Evolutionary conservation across 1,284 basidiomycete genomes (phyloP), one percentile per base, ranked within the genome.

Genomic region (Marasmius sp.): DNA sequence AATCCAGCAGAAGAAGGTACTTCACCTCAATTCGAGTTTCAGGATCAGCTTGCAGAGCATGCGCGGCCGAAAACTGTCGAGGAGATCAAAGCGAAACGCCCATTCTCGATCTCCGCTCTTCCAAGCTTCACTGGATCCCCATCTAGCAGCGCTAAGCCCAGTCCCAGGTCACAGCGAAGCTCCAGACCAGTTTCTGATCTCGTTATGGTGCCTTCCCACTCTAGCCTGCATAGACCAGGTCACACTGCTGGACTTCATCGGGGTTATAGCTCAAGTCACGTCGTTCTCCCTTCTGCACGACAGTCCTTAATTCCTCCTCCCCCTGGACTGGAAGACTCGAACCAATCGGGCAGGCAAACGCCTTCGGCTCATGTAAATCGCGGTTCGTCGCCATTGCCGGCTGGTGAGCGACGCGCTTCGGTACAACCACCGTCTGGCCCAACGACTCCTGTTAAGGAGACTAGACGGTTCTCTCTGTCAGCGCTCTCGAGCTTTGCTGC

Each of bases 31-130:
- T 16, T 18, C 45, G 64, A 68, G 37, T 61, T 67, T 53, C 63
- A 58, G 27, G 34, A 14, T 27, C 62, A 51, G 52, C 22, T 70
- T 60, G 57, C 70, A 68, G 64, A 68, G 27, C 62, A 72, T 67
- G 67, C 72, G n/a, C 72, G 71, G 57, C 71, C 74, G 10, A 74
- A 73, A 56, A 75, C 74, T 10, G 65, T 75, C 1, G 66, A 71
- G 57, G 74, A 75, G 66, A 74, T 76, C 55, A 75, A 73, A 67
- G 71, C 71, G 55, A 76, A 69, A 64, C 72, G 74, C 52, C 72
- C 73, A 38, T 71, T 76, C 56, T 76, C 76, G 20, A 68, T 77
- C 58, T 71, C 75, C 58, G 65, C 65, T n/a, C 60, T 69, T 43
- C 55, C 59, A 6, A 57, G 45, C 58, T 66, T 45, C 57, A 58